These are phyloP conservation scores for Penicillium hordei DNA, from an alignment of 2,329 filamentous ascomycete species.

Conservation along the genomic window DNA sequence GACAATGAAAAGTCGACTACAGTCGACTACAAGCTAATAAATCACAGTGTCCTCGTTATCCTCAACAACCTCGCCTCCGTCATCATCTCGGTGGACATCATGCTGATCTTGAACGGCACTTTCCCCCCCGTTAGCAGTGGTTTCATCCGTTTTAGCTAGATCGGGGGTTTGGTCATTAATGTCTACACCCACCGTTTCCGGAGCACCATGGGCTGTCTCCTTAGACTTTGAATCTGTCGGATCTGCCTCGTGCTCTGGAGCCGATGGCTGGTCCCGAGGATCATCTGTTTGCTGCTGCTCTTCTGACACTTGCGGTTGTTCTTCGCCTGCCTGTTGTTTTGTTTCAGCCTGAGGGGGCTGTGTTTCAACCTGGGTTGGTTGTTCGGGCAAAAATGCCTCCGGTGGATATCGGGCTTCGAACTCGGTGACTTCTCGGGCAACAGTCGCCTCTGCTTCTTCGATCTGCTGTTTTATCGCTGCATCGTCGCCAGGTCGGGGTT, in stretches of 20 bases:
- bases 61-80: conserved; percentile 74
- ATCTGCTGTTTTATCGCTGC: conserved; percentile 70
- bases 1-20: not conserved
- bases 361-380: conserved; percentile 11
- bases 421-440: conserved; percentile 65
- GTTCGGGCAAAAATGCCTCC: conserved; percentile 26
- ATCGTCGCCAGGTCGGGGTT: conserved; percentile 68
- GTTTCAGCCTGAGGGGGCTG: conserved; percentile 18
- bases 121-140: conserved; percentile 30
- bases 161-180: conserved; percentile 21
- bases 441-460: conserved; percentile 60
- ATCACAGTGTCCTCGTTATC: conserved; percentile 89
- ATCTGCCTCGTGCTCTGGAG: conserved; percentile 16
- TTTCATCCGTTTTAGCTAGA: conserved; percentile 21
- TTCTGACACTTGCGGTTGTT: conserved; percentile 8
- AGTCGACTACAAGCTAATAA: conserved; percentile 56
- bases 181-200: conserved; percentile 31
- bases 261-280: conserved; percentile 23
- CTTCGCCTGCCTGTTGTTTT: not conserved
- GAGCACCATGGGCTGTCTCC: conserved; percentile 38
- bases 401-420: conserved; percentile 55
- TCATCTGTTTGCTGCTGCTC: conserved; percentile 17
- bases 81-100: conserved; percentile 58
- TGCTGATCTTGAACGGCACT: conserved; percentile 42
- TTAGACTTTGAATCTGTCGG: conserved; percentile 14